Conservation (phyloP, 768 basidiomycete species). For the Phylloporus arenicola region DNA sequence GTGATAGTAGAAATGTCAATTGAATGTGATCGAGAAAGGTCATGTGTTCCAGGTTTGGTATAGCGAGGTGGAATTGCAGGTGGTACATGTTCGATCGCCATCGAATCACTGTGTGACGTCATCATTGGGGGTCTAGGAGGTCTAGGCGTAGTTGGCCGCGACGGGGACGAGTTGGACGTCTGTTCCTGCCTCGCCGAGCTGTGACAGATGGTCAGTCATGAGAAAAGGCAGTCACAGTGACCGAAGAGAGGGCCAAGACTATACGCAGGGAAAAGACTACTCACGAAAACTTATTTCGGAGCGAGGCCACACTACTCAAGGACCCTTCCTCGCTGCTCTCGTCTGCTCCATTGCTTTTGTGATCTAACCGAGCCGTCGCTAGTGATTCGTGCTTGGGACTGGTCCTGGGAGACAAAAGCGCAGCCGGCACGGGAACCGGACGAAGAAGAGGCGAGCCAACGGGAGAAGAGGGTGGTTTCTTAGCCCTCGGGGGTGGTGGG, state of each 20-base stretch:
- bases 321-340: slow-evolving; percentile 15
- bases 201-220: neutral
- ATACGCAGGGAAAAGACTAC: slow-evolving; percentile 20
- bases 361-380: neutral
- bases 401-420: slow-evolving; percentile 14
- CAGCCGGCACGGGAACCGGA: slow-evolving; percentile 41
- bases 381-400: slow-evolving; percentile 18
- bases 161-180: slow-evolving; percentile 7
- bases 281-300: slow-evolving; percentile 46
- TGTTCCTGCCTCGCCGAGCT: slow-evolving; percentile 10
- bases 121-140: slow-evolving; percentile 13
- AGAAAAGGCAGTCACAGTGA: neutral
- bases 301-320: slow-evolving; percentile 33
- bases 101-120: slow-evolving; percentile 19
- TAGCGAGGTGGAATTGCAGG: slow-evolving; percentile 18
- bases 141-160: slow-evolving; percentile 17
- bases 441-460: slow-evolving; percentile 46
- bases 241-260: neutral
- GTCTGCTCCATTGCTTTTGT: neutral
- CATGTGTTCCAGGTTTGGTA: slow-evolving; percentile 4
- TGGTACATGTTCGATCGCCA: slow-evolving; percentile 6
- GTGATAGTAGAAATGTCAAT: neutral
- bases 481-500: slow-evolving; percentile 38
- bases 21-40: slow-evolving; percentile 2
- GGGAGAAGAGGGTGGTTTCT: slow-evolving; percentile 36